Evolutionary conservation across 805 yeast species (phyloP).

Genomic region (Candida germanica): DNA sequence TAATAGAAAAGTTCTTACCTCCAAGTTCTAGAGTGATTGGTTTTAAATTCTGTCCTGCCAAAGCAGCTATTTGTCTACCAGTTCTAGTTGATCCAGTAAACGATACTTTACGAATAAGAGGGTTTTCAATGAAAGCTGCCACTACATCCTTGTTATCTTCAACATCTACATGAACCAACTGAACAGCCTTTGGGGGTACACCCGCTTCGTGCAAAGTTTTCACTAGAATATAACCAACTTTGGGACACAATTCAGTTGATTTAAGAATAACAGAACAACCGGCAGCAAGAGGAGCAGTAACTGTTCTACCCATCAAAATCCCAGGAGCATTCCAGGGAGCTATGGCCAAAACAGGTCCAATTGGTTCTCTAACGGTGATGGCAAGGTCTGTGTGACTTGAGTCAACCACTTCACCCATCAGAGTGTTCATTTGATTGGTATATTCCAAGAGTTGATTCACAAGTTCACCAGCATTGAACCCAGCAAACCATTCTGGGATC

Average conservation of each 20-base stretch:
- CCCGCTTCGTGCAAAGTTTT: slow-evolving; percentile 37
- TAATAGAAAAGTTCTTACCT: slow-evolving; percentile 40
- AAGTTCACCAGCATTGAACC: slow-evolving; percentile 27
- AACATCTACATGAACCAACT: slow-evolving; percentile 29
- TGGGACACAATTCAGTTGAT: slow-evolving; percentile 39
- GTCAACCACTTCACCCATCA: slow-evolving; percentile 16
- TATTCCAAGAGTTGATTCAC: slow-evolving; percentile 29
- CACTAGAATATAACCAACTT: slow-evolving; percentile 27
- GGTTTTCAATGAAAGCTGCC: slow-evolving; percentile 21
- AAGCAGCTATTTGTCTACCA: slow-evolving; percentile 33
- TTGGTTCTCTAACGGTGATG: slow-evolving; percentile 33
- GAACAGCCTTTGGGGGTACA: slow-evolving; percentile 33
- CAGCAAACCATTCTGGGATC: slow-evolving; percentile 33
- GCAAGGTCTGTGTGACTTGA: slow-evolving; percentile 19
- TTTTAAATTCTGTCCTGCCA: slow-evolving; percentile 36
- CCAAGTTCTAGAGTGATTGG: slow-evolving; percentile 46
- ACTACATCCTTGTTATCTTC: slow-evolving; percentile 18
- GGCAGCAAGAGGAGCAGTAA: slow-evolving; percentile 45
- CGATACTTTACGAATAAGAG: slow-evolving; percentile 33
- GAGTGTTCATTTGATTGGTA: slow-evolving; percentile 16
- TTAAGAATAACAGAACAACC: slow-evolving; percentile 47
- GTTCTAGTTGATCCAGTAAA: slow-evolving; percentile 46
- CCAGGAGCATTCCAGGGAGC: slow-evolving; percentile 52
- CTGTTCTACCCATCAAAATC: slow-evolving; percentile 35
- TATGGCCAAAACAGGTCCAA: slow-evolving; percentile 45